These are phyloP conservation scores for Delonix regia DNA, from an alignment of 306 rosid species.

Conservation along the genomic window DNA sequence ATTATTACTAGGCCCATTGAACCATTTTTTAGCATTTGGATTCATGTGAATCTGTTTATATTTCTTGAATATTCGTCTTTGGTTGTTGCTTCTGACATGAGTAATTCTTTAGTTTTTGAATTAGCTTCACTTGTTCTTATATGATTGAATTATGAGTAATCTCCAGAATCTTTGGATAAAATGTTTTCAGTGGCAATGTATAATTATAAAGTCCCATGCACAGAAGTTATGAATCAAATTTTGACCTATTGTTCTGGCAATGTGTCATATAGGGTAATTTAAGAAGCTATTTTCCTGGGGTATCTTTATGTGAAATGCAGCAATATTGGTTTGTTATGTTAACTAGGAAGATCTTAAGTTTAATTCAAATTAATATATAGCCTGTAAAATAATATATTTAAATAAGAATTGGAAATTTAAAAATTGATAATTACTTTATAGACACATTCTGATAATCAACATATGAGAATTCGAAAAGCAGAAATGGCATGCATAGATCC, in stretches of 20 bases:
- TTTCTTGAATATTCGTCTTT: background rate
- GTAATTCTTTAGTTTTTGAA: background rate
- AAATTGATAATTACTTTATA: background rate
- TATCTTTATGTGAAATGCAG: background rate
- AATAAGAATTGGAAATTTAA: too few relatives aligned
- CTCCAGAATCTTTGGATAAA: too few relatives aligned
- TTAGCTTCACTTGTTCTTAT: too few relatives aligned
- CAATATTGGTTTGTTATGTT: background rate
- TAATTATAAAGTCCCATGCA: too few relatives aligned
- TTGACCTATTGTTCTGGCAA: background rate
- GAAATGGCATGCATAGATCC: background rate
- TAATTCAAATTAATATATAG: too few relatives aligned
- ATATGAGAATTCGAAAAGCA: background rate
- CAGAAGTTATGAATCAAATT: too few relatives aligned
- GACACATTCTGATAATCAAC: background rate
- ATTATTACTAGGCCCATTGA: background rate
- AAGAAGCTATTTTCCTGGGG: background rate
- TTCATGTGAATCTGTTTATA: background rate
- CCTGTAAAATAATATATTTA: too few relatives aligned
- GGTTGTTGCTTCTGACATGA: background rate
- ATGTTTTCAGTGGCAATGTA: too few relatives aligned
- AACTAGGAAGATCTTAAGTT: background rate
- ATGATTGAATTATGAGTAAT: too few relatives aligned
- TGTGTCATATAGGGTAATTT: background rate
- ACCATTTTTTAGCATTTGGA: background rate